phyloP scores from a whole-genome alignment of 768 basidiomycete species.

The Thelephora aurantiotincta region DNA sequence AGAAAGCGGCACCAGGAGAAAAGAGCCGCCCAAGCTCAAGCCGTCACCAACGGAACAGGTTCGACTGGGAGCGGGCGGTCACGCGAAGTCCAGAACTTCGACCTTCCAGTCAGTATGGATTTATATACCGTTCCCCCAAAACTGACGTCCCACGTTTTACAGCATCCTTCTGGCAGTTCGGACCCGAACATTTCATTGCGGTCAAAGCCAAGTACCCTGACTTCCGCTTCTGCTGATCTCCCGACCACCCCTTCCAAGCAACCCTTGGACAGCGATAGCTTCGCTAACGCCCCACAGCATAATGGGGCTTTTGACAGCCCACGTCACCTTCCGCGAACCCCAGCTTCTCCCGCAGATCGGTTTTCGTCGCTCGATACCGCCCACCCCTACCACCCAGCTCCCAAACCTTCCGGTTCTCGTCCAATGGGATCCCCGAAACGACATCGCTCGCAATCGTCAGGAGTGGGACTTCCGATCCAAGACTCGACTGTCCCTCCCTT shows the following conservation, averaged over 20 bases:
- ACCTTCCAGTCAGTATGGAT: constrained; percentile 18
- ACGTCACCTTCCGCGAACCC: not conserved
- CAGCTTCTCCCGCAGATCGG: too few relatives aligned
- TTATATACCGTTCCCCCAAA: not conserved
- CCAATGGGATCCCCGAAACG: not conserved
- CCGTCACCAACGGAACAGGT: constrained; percentile 1
- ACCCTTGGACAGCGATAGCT: not conserved
- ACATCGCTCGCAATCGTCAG: not conserved
- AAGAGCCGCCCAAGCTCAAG: constrained; percentile 27
- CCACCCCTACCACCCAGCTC: too few relatives aligned
- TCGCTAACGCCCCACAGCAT: not conserved
- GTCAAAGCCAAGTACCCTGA: not conserved
- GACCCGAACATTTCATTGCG: not conserved
- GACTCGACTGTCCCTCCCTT: too few relatives aligned
- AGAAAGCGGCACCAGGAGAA: constrained; percentile 67
- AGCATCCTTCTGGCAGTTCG: constrained; percentile 18
- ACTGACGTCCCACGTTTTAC: not conserved
- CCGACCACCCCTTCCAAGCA: not conserved
- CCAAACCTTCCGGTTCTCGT: too few relatives aligned
- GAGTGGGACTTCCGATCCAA: too few relatives aligned
- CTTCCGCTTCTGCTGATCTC: not conserved
- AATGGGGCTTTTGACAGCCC: not conserved
- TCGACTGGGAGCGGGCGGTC: constrained; percentile 11
- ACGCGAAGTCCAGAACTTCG: constrained; percentile 16
- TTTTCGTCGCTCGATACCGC: too few relatives aligned